These are phyloP conservation scores for Beauveria pseudobassiana DNA, from an alignment of 2,329 filamentous ascomycete genomes.

Conservation along the genomic window DNA sequence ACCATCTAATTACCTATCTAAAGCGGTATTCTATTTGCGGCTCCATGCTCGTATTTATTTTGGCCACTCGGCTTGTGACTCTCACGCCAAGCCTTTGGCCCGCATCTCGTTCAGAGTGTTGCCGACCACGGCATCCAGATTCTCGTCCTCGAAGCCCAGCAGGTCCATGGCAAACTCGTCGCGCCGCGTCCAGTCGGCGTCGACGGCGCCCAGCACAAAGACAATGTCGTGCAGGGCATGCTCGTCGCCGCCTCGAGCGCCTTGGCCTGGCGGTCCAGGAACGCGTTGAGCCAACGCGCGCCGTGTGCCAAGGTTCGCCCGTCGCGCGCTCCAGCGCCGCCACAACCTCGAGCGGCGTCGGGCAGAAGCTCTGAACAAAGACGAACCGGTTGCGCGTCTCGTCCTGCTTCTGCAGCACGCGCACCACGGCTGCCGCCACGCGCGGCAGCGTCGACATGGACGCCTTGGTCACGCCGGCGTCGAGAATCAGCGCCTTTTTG, in stretches of 20 bases:
- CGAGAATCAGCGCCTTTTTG: conserved; percentile 37
- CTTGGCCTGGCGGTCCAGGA: conserved; percentile 29
- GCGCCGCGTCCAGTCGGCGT: conserved; percentile 40
- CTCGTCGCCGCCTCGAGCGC: conserved; percentile 28
- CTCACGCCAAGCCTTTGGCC: conserved; percentile 6
- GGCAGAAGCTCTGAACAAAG: conserved; percentile 37
- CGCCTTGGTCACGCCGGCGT: conserved; percentile 43
- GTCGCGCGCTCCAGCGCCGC: conserved; percentile 43
- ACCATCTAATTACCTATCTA: neutral
- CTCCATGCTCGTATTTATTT: neutral
- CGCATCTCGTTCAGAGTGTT: conserved; percentile 23
- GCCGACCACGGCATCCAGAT: conserved; percentile 34
- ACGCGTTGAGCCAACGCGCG: conserved; percentile 29
- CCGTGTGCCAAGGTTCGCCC: conserved; percentile 29
- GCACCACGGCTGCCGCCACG: conserved; percentile 42
- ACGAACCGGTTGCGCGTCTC: conserved; percentile 45
- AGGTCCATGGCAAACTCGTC: conserved; percentile 40
- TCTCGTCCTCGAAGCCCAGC: conserved; percentile 38
- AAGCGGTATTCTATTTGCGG: neutral
- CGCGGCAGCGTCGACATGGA: conserved; percentile 41
- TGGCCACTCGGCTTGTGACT: neutral
- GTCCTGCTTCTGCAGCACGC: conserved; percentile 39
- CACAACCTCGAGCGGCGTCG: conserved; percentile 40
- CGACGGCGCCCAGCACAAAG: conserved; percentile 39
- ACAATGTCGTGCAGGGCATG: conserved; percentile 39